Evolutionary conservation across 305 asterid genomes (phyloP), one percentile per base, ranked within the genome.

Genomic region (Vinca major): DNA sequence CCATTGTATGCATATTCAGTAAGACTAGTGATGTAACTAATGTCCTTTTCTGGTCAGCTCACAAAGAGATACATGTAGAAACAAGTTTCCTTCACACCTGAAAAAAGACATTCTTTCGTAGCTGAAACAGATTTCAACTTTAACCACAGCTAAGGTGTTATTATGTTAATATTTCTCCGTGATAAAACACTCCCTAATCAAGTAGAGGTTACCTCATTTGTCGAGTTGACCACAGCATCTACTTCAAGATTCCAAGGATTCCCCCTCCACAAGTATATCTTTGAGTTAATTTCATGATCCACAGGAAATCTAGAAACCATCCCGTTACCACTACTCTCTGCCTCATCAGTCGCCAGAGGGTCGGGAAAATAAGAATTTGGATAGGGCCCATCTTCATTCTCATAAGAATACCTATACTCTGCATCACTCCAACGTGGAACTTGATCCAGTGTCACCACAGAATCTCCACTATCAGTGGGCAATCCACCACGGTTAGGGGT

Each of bases 251-350:
- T 83, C 96, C 97, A 91, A 21, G 93, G 93, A 71, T 87, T 78
- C 71, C 97, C 97, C 81, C 96, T 87, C 97, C 96, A 91, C 70
- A 87, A 86, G 83, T 86, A 89, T 73, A 91, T 85, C 85, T 85
- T 89, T 0, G 90, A 89, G 83, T 86, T 89, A 63, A 89, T 78
- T 58, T 87, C 88, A 55, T 72, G 88, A 80, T 89, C 91, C 61
- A 89, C 70, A 7, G 97, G 95, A 78, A 91, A 91, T 82, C 84
- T 83, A 61, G 97, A 86, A 39, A 86, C 74, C 73, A 74, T 67
- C 20, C 93, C 87, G 77, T 86, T 82, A 57, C 87, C 91, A 73
- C 83, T 78, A 55, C 75, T 80, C 68, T 84, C 96, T 55, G 86
- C 88, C 69, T 81, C 93, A 41, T 82, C 84, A 54, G 95, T 74